Percentiles rank a stretch among this genome's conserved stretches.
These are phyloP conservation scores for Cladosporium sp. DNA, from an alignment of 2,329 filamentous ascomycete genomes.

Conservation along the genomic window DNA sequence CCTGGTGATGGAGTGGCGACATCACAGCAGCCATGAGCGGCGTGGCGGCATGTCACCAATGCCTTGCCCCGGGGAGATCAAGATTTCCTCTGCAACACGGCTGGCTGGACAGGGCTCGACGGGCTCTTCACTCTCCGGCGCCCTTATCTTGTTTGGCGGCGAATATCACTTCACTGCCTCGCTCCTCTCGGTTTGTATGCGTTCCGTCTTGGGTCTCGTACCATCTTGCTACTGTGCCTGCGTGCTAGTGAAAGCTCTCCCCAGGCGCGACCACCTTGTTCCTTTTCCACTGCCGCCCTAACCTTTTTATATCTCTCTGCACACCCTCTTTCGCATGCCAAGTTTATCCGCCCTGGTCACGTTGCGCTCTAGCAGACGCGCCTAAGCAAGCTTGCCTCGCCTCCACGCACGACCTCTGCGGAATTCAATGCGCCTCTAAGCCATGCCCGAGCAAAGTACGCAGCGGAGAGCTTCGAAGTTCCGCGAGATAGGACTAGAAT, in stretches of 20 bases:
- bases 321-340: constrained; percentile 1
- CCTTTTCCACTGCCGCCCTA: not conserved
- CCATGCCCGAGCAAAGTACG: constrained; percentile 6
- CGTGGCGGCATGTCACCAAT: not conserved
- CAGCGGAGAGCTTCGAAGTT: constrained; percentile 3
- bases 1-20: constrained; percentile 8
- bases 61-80: not conserved
- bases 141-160: constrained; percentile 1
- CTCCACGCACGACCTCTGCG: constrained; percentile 3
- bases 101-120: not conserved
- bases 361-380: constrained; percentile 5
- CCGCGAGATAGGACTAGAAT: constrained; percentile 9
- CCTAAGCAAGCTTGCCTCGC: not conserved
- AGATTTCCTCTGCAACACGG: not conserved
- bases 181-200: constrained; percentile 2
- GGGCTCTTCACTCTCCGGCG: not conserved
- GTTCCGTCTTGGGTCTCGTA: constrained; percentile 1
- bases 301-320: not conserved
- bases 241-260: not conserved
- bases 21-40: not conserved
- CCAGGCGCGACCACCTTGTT: too few species aligned
- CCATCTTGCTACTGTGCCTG: constrained; percentile 5
- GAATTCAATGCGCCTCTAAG: constrained; percentile 4
- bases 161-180: constrained; percentile 1
- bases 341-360: constrained; percentile 6